Percentiles rank a stretch among this genome's conserved stretches.
phyloP scores from a whole-genome alignment of 2,329 filamentous ascomycete genomes.

The Xylaria sp. region DNA sequence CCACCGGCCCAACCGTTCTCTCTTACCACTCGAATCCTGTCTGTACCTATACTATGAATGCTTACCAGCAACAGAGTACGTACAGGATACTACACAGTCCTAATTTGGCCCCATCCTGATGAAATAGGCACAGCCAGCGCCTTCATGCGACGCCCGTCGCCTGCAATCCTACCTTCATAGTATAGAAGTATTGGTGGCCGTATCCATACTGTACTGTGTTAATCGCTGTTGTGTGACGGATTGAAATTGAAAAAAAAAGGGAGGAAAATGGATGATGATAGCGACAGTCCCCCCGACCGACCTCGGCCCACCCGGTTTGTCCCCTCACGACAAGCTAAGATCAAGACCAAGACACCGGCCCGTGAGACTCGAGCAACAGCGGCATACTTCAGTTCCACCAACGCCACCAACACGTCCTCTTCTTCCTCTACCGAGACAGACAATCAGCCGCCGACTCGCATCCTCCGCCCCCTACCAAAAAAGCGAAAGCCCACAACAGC shows the following conservation, averaged over 20 bases:
- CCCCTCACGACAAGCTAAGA: slow-evolving; percentile 47
- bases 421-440: slow-evolving; percentile 38
- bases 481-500: slow-evolving; percentile 28
- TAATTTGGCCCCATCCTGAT: background rate
- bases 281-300: slow-evolving; percentile 32
- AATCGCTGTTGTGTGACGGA: slow-evolving; percentile 30
- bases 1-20: background rate
- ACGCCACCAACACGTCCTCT: slow-evolving; percentile 29
- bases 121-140: background rate
- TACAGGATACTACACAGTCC: background rate
- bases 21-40: background rate
- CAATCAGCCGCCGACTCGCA: slow-evolving; percentile 10
- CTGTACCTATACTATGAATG: background rate
- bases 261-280: slow-evolving; percentile 41
- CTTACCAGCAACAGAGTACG: background rate
- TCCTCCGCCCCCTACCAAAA: slow-evolving; percentile 16
- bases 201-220: background rate
- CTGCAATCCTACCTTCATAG: slow-evolving; percentile 5
- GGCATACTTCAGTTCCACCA: slow-evolving; percentile 40
- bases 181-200: slow-evolving; percentile 6
- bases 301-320: slow-evolving; percentile 43
- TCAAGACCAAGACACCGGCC: slow-evolving; percentile 40
- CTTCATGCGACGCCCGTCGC: slow-evolving; percentile 16
- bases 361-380: slow-evolving; percentile 46
- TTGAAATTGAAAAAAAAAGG: background rate